phyloP scores from a whole-genome alignment of 371 early-diverging fungal genomes.

The Mortierella sp. region DNA sequence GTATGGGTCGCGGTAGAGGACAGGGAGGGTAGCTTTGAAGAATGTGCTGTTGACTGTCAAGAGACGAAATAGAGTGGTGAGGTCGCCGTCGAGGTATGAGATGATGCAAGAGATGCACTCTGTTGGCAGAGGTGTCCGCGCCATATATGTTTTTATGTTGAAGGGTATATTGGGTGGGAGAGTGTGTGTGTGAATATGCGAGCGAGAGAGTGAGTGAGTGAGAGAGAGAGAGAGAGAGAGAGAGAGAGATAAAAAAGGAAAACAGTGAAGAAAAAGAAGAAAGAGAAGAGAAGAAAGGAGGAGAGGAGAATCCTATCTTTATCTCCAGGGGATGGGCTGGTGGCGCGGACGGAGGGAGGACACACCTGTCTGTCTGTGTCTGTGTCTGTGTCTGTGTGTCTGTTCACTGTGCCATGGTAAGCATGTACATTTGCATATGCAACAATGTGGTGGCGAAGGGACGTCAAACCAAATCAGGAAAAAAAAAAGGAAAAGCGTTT shows the following conservation, averaged over 20 bases:
- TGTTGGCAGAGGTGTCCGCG: conserved; percentile 21
- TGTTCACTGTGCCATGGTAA: background rate
- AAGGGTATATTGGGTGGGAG: background rate
- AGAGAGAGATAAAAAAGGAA: background rate
- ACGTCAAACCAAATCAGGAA: background rate
- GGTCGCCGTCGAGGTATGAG: conserved; percentile 30
- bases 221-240: background rate
- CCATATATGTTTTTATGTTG: background rate
- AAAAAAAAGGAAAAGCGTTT: background rate
- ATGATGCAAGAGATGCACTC: conserved; percentile 36
- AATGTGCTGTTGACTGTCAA: conserved; percentile 35
- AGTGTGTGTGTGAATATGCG: background rate
- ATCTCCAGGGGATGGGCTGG: background rate
- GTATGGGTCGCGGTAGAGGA: conserved; percentile 46
- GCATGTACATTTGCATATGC: background rate
- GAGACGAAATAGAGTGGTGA: conserved; percentile 28
- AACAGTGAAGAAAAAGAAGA: background rate
- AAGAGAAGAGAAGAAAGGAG: background rate
- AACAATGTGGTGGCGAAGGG: background rate
- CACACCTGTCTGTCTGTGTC: background rate
- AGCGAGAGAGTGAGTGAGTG: background rate
- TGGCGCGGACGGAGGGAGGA: background rate
- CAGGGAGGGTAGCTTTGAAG: conserved; percentile 25
- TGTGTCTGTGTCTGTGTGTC: too few relatives aligned
- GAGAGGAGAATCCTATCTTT: too few relatives aligned